phyloP scores from a whole-genome alignment of 2,329 filamentous ascomycete species.

The Amylocarpus encephaloides region DNA sequence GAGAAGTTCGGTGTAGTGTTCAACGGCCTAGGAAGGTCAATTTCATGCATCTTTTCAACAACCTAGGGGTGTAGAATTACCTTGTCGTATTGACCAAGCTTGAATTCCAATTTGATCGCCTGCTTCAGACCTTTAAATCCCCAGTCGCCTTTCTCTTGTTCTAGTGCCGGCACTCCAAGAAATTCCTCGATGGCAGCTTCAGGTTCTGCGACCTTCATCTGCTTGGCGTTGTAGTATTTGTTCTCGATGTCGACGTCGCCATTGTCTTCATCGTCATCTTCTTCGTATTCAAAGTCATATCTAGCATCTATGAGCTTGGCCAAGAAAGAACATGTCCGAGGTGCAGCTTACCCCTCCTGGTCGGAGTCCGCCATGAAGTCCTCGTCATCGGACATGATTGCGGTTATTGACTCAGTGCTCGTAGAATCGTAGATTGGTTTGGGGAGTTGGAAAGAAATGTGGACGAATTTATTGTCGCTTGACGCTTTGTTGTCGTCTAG shows the following conservation, averaged over 20 bases:
- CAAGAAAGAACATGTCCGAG: slow-evolving; percentile 3
- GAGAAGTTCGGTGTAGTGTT: slow-evolving; percentile 90
- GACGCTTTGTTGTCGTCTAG: too few relatives aligned
- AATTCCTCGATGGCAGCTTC: slow-evolving; percentile 90
- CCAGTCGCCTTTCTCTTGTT: slow-evolving; percentile 94
- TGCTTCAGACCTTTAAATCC: slow-evolving; percentile 98
- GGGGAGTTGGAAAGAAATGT: not conserved
- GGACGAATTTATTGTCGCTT: too few relatives aligned
- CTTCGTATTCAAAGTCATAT: slow-evolving; percentile 97
- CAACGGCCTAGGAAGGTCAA: slow-evolving; percentile 57
- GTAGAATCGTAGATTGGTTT: too few relatives aligned
- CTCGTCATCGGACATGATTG: slow-evolving; percentile 53
- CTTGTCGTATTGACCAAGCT: slow-evolving; percentile 79
- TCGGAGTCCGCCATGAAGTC: slow-evolving; percentile 93
- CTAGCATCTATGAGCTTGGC: slow-evolving; percentile 36
- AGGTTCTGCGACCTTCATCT: slow-evolving; percentile 81
- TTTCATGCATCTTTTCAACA: not conserved
- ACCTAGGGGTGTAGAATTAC: slow-evolving; percentile 37
- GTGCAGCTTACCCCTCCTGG: slow-evolving; percentile 63
- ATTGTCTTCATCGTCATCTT: slow-evolving; percentile 75
- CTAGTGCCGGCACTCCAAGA: slow-evolving; percentile 74
- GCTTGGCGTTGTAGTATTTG: slow-evolving; percentile 99
- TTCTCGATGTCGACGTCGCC: slow-evolving; percentile 96
- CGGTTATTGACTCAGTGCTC: not conserved
- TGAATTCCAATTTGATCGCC: slow-evolving; percentile 95